phyloP scores from a whole-genome alignment of 75 land plant species.

The Picea glauca region DNA sequence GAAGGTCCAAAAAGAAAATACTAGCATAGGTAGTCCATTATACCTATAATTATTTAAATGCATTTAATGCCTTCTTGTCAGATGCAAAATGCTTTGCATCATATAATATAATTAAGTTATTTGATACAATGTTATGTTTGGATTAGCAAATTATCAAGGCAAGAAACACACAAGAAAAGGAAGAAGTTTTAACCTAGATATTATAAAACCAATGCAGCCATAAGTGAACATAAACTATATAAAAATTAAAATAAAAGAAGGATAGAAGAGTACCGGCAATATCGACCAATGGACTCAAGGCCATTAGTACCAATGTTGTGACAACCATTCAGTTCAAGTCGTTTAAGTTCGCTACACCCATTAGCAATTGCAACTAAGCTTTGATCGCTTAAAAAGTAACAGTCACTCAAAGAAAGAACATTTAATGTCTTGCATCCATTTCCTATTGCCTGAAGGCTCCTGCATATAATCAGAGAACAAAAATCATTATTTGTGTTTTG shows the following conservation, averaged over 20 bases:
- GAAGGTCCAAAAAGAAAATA: too few species aligned
- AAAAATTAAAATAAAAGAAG: background rate
- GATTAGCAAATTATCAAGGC: too few species aligned
- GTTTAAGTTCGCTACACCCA: conserved; percentile 67
- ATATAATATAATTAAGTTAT: background rate
- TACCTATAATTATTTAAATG: background rate
- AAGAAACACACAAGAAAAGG: too few species aligned
- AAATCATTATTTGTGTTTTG: background rate
- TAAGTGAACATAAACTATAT: too few species aligned
- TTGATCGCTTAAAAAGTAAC: conserved; percentile 66
- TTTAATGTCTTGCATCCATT: conserved; percentile 78
- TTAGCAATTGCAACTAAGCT: conserved; percentile 67
- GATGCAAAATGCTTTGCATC: background rate
- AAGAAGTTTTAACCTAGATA: too few species aligned
- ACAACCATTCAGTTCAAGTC: conserved; percentile 82
- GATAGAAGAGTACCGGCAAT: conserved; percentile 54
- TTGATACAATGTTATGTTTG: too few species aligned
- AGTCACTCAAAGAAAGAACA: conserved; percentile 74
- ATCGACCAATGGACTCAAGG: conserved; percentile 68
- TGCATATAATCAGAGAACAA: conserved; percentile 16
- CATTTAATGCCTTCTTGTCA: background rate
- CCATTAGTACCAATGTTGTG: conserved; percentile 77
- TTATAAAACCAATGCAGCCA: too few species aligned
- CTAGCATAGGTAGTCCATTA: background rate
- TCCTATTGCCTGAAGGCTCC: conserved; percentile 75